Conservation (phyloP, 1,139 yeast species). For the Kurtzmaniella quercitrusa region DNA sequence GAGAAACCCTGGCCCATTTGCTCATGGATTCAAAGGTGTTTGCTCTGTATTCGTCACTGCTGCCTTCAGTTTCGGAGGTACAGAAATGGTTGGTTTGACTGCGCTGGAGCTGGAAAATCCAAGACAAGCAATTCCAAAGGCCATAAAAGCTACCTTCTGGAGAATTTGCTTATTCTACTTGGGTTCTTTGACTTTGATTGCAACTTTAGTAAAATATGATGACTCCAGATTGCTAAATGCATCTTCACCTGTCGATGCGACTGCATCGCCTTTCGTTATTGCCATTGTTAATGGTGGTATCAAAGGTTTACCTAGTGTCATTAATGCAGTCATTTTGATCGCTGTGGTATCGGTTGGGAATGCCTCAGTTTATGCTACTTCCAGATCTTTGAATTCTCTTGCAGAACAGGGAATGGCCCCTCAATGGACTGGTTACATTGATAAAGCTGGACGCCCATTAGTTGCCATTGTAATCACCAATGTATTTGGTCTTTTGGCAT, state of each 20-base stretch:
- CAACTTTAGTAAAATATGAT: constrained; percentile 33
- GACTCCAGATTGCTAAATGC: constrained; percentile 24
- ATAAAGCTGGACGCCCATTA: constrained; percentile 40
- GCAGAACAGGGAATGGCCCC: constrained; percentile 46
- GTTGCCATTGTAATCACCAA: constrained; percentile 36
- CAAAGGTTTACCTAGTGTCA: constrained; percentile 39
- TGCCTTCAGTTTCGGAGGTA: constrained; percentile 40
- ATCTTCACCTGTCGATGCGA: constrained; percentile 30
- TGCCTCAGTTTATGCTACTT: constrained; percentile 42
- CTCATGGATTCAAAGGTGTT: constrained; percentile 41
- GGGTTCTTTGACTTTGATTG: constrained; percentile 34
- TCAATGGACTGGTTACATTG: constrained; percentile 32
- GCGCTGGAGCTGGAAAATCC: constrained; percentile 42
- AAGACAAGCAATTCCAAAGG: constrained; percentile 33
- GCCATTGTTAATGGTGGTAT: constrained; percentile 54
- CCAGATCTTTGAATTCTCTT: constrained; percentile 38
- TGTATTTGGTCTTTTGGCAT: constrained; percentile 35
- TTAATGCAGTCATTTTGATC: constrained; percentile 40
- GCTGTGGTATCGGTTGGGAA: constrained; percentile 43
- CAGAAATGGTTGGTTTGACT: constrained; percentile 38
- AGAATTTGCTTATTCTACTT: constrained; percentile 40
- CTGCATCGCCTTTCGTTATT: constrained; percentile 49
- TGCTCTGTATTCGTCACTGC: constrained; percentile 39
- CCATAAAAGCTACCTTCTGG: constrained; percentile 44
- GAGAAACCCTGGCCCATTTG: constrained; percentile 40